A percentile compares a stretch with the other conserved stretches of the same genome.
Conservation (phyloP, 2,329 filamentous ascomycete species). For the Nemania diffusa region DNA sequence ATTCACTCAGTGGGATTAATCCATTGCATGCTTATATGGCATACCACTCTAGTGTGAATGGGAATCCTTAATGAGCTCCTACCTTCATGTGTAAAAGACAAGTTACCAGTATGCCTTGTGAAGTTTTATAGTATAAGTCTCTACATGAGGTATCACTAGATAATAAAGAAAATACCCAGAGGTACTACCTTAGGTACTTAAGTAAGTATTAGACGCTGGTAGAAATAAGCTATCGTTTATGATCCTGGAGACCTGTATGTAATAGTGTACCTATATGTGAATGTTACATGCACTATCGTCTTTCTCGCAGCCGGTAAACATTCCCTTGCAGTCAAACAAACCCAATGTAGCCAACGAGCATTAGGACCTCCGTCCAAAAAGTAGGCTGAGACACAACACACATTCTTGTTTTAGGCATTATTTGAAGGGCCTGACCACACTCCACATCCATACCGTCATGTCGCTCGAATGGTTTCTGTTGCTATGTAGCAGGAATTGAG, state of each 20-base stretch:
- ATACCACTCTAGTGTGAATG: conserved; percentile 12
- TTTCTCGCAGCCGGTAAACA: background rate
- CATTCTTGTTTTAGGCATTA: background rate
- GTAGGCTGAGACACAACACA: background rate
- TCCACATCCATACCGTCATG: background rate
- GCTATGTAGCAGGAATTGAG: background rate
- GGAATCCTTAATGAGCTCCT: background rate
- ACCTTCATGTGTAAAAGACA: background rate
- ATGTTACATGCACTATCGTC: background rate
- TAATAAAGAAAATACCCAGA: too few species aligned
- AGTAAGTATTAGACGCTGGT: too few species aligned
- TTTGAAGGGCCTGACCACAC: background rate
- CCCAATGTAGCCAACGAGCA: background rate
- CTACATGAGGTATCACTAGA: too few species aligned
- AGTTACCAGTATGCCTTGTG: background rate
- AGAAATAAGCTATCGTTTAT: too few species aligned
- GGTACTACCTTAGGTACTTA: too few species aligned
- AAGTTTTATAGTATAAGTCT: background rate
- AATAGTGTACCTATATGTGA: background rate
- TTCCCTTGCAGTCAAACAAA: background rate
- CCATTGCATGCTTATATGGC: conserved; percentile 26
- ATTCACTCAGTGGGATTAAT: conserved; percentile 19
- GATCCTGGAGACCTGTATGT: background rate
- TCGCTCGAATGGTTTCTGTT: background rate
- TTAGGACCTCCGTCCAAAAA: background rate